Percentiles rank a stretch among this genome's conserved stretches.
Evolutionary conservation across 176 grass and related monocot species (phyloP).

Genomic region (Bolboschoenus planiculmis): DNA sequence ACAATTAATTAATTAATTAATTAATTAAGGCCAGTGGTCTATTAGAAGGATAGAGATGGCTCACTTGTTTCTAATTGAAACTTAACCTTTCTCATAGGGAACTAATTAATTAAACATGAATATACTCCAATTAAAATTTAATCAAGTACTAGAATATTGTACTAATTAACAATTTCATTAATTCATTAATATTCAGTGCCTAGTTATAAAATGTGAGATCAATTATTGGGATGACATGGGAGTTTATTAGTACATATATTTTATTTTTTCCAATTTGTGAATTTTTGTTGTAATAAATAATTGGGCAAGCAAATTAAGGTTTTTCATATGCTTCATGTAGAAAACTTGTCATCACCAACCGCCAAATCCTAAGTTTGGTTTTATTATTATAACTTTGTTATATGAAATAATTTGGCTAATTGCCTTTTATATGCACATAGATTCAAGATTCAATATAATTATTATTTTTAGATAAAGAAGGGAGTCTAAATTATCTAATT

Average conservation of each 20-base stretch:
- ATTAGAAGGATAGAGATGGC: constrained; percentile 7
- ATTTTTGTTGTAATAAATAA: background rate
- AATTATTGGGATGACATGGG: background rate
- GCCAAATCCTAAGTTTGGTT: background rate
- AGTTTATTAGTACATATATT: background rate
- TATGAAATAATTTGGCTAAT: background rate
- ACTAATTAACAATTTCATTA: background rate
- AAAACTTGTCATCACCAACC: background rate
- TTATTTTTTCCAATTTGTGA: background rate
- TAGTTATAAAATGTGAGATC: background rate
- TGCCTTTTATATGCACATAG: background rate
- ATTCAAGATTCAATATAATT: background rate
- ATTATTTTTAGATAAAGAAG: too few relatives aligned
- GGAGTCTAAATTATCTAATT: too few relatives aligned
- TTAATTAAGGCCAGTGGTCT: background rate
- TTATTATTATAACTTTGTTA: background rate
- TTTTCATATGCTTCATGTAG: background rate
- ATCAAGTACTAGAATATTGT: background rate
- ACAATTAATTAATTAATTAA: background rate
- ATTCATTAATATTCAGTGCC: background rate
- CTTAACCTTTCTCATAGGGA: background rate
- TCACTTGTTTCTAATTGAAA: constrained; percentile 21
- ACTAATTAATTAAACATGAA: background rate
- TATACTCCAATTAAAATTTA: background rate
- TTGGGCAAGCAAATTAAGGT: background rate